phyloP scores from a whole-genome alignment of 805 yeast species.

The Teunomyces atbi region DNA sequence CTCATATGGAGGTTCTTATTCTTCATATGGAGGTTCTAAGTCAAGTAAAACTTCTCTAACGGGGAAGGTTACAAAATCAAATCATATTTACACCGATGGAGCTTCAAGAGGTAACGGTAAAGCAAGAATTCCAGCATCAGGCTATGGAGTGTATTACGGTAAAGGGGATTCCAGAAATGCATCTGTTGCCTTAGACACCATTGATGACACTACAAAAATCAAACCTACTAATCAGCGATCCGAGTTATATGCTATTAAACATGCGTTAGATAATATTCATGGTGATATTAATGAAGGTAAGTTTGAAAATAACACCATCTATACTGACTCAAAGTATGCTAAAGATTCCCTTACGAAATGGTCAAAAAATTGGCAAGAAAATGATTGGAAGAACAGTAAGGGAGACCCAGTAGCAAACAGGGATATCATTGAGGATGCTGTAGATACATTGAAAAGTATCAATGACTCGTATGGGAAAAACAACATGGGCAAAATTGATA shows the following conservation, averaged over 20 bases:
- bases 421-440: slow-evolving; percentile 45
- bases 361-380: slow-evolving; percentile 53
- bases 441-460: slow-evolving; percentile 30
- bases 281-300: slow-evolving; percentile 15
- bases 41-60: neutral
- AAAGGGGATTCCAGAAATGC: slow-evolving; percentile 51
- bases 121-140: slow-evolving; percentile 43
- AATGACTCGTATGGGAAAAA: slow-evolving; percentile 31
- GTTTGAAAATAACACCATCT: slow-evolving; percentile 39
- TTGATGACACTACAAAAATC: slow-evolving; percentile 11
- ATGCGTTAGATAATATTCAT: slow-evolving; percentile 48
- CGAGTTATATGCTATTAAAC: slow-evolving; percentile 65
- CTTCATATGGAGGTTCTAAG: neutral
- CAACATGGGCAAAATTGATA: slow-evolving; percentile 38
- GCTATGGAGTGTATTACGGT: slow-evolving; percentile 78
- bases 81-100: slow-evolving; percentile 70
- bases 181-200: slow-evolving; percentile 47
- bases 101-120: slow-evolving; percentile 64
- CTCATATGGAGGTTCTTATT: neutral
- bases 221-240: slow-evolving; percentile 77
- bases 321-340: slow-evolving; percentile 72
- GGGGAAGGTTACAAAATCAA: neutral
- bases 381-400: slow-evolving; percentile 50
- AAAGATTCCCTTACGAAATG: slow-evolving; percentile 57
- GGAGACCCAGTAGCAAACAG: slow-evolving; percentile 49